Evolutionary conservation across 2,329 filamentous ascomycete genomes (phyloP), one percentile per base, ranked within the genome.

Genomic region (Cladosporium velox): DNA sequence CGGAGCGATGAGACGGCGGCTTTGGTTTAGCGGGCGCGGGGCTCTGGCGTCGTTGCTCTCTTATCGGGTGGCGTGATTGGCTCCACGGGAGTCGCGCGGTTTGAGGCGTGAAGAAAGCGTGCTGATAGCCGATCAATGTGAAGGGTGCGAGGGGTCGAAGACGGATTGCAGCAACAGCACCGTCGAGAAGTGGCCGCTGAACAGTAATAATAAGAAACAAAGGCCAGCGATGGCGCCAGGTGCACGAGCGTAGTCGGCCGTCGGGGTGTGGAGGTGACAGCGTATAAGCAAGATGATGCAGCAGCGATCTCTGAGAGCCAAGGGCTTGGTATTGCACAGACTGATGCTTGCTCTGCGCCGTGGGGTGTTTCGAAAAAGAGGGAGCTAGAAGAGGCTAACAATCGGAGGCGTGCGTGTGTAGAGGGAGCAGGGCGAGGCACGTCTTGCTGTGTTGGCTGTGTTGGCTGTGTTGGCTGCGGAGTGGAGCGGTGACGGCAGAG

Each of bases 261-360:
- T 51, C 30, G 52, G 52, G 3, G 54, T 65, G 62, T 47, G 44
- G 63, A 52, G 32, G 54, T 26, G 41, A 32, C n/a, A 4, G 30
- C 34, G 63, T 41, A 55, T 21, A 44, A 65, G 26, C 55, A 58
- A 58, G 55, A 65, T 59, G 63, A 65, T 65, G 63, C 54, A 65
- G 61, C 57, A 51, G 63, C 63, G 57, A 59, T 65, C 63, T 24
- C 14, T n/a, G 24, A 32, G 14, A 38, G 61, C 61, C 61, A 64
- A 64, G 61, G 18, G 28, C 51, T 64, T 64, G 61, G 61, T 38
- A 4, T 54, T 41, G 59, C 49, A 54, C 59, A 54, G 47, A 49
- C 49, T 35, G 38, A 38, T 44, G 61, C 51, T 41, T 64, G 61
- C 18, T 52, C 34, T 54, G 32, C 21, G 59, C 8, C 38, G 38